These are phyloP conservation scores for Phanerodontia chrysosporium DNA, from an alignment of 768 basidiomycete genomes.

Conservation along the genomic window DNA sequence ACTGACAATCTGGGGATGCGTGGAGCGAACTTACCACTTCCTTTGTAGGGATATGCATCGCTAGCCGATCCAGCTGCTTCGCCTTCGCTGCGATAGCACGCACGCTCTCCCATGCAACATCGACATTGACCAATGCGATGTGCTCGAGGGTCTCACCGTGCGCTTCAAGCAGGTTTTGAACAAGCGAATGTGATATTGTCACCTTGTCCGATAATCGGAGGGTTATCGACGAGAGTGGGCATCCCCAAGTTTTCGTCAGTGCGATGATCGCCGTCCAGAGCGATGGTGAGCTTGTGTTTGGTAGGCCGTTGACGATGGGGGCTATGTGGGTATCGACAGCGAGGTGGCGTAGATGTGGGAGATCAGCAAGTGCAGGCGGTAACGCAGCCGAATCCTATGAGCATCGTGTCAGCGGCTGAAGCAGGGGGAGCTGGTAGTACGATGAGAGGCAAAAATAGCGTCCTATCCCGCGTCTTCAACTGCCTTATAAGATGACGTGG, in stretches of 20 bases:
- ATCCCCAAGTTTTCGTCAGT: slow-evolving; percentile 28
- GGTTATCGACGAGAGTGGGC: slow-evolving; percentile 31
- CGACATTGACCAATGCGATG: slow-evolving; percentile 46
- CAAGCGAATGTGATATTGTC: slow-evolving; percentile 33
- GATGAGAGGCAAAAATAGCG: no score
- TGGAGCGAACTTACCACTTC: slow-evolving; percentile 36
- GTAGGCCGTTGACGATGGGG: slow-evolving; percentile 27
- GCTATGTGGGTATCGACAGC: slow-evolving; percentile 47
- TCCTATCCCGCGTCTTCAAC: no score
- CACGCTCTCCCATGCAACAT: slow-evolving; percentile 36
- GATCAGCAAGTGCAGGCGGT: slow-evolving; percentile 23
- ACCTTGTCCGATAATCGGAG: slow-evolving; percentile 44
- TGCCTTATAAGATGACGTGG: no score
- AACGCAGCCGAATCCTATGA: slow-evolving; percentile 4
- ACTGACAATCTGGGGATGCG: neutral
- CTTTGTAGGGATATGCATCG: slow-evolving; percentile 46
- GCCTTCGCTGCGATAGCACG: slow-evolving; percentile 39
- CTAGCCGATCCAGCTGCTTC: slow-evolving; percentile 43
- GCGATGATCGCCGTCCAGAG: slow-evolving; percentile 28
- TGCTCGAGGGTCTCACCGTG: slow-evolving; percentile 40
- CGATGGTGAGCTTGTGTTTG: slow-evolving; percentile 19
- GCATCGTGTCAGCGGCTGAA: slow-evolving; percentile 4
- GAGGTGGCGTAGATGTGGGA: slow-evolving; percentile 45
- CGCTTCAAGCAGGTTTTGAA: slow-evolving; percentile 38
- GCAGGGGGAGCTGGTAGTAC: no score